Percentiles rank a stretch among this genome's conserved stretches.
Evolutionary conservation across 192 early-diverging fungal genomes (phyloP).

Genomic region (Coemansia sp.): DNA sequence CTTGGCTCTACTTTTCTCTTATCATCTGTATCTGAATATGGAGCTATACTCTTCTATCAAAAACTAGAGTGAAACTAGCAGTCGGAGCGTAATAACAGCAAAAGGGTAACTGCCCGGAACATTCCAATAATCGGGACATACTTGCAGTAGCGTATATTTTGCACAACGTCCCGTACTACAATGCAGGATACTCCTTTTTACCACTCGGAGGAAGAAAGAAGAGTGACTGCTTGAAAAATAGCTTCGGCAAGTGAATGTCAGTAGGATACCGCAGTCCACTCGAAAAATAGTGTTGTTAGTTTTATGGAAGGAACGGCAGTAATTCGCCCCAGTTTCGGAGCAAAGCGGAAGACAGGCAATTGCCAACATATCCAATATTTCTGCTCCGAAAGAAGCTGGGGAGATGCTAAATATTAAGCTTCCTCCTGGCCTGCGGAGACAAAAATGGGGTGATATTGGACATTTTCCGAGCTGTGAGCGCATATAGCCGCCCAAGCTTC

Average conservation of each 20-base stretch:
- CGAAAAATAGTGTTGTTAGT: neutral
- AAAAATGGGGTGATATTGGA: too few relatives aligned
- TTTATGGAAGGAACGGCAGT: neutral
- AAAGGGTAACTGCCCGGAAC: neutral
- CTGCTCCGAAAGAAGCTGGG: neutral
- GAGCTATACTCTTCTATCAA: neutral
- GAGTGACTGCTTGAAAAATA: neutral
- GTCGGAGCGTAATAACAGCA: neutral
- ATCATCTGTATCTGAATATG: neutral
- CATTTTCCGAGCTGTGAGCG: too few relatives aligned
- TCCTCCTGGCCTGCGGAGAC: too few relatives aligned
- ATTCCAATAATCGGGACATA: neutral
- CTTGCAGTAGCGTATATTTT: neutral
- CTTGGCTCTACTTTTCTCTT: neutral
- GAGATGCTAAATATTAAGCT: too few relatives aligned
- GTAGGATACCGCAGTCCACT: constrained; percentile 1
- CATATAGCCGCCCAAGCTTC: too few relatives aligned
- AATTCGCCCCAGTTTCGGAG: neutral
- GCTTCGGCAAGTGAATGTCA: neutral
- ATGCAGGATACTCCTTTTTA: neutral
- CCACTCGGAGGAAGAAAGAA: neutral
- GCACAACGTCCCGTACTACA: neutral
- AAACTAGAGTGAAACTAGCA: neutral
- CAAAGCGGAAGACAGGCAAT: neutral
- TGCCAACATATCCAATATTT: neutral